A percentile compares a stretch with the other conserved stretches of the same genome.
These are phyloP conservation scores for Colletotrichum sp. DNA, from an alignment of 2,329 filamentous ascomycete species.

Conservation along the genomic window DNA sequence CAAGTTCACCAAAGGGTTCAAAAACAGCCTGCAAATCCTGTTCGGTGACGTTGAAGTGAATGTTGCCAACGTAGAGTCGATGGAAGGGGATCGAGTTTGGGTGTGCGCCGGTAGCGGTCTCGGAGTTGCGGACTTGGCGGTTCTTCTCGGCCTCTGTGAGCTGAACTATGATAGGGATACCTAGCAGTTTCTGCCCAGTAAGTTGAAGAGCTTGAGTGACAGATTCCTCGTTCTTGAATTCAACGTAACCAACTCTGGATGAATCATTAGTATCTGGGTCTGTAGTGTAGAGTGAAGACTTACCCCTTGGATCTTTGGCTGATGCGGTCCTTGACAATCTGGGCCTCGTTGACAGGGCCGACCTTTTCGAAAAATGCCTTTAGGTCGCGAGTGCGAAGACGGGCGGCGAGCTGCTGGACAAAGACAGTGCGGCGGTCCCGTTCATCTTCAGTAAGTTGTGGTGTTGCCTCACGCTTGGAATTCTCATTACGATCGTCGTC, in stretches of 20 bases:
- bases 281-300: conserved; percentile 35
- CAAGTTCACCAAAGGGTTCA: conserved; percentile 95
- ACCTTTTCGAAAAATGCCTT: conserved; percentile 96
- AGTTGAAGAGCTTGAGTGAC: conserved; percentile 94
- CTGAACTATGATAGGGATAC: conserved; percentile 98
- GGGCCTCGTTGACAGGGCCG: conserved; percentile 92
- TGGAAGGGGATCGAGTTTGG: conserved; percentile 93
- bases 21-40: conserved; percentile 95
- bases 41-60: conserved; percentile 99
- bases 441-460: conserved; percentile 90
- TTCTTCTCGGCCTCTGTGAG: conserved; percentile 99
- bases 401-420: conserved; percentile 95
- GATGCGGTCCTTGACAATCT: conserved; percentile 98
- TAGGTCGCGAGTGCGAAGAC: conserved; percentile 89
- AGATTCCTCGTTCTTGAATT: conserved; percentile 96
- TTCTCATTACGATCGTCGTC: conserved; percentile 50
- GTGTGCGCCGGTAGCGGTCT: conserved; percentile 64
- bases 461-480: conserved; percentile 59
- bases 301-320: conserved; percentile 98
- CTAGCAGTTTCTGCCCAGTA: conserved; percentile 97
- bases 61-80: conserved; percentile 97
- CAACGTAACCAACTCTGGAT: conserved; percentile 93
- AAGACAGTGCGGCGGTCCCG: conserved; percentile 97
- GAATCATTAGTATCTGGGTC: conserved; percentile 38
- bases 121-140: conserved; percentile 86